These are phyloP conservation scores for Paratinospora sagittata DNA, from an alignment of 164 flowering plant species.

Conservation along the genomic window DNA sequence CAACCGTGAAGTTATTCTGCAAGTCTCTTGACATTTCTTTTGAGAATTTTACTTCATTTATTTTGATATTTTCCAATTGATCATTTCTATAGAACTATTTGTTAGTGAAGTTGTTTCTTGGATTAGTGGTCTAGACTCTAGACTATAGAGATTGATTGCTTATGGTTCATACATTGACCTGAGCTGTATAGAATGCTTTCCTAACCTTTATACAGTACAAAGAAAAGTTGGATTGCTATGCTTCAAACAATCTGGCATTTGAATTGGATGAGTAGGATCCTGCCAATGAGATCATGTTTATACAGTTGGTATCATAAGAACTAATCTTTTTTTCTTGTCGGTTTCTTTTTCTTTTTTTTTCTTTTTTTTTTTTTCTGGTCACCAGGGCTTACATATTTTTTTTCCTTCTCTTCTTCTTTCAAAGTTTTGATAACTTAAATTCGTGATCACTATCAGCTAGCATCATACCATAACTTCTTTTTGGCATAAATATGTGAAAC, in stretches of 20 bases:
- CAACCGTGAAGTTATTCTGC: slow-evolving; percentile 63
- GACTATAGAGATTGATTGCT: not conserved
- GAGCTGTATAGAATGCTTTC: not conserved
- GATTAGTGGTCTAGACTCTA: not conserved
- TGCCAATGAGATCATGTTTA: not conserved
- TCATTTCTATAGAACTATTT: not conserved
- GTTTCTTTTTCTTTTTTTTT: not conserved
- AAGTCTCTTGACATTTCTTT: slow-evolving; percentile 21
- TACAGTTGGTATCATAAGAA: not conserved
- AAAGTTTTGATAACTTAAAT: too few relatives aligned
- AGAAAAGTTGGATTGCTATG: not conserved
- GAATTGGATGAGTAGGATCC: not conserved
- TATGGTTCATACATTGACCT: not conserved
- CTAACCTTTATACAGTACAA: not conserved
- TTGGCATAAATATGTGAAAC: too few relatives aligned
- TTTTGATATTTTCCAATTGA: too few relatives aligned
- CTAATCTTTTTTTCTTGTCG: not conserved
- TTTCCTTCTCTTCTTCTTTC: not conserved
- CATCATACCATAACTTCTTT: too few relatives aligned
- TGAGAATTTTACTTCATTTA: slow-evolving; percentile 3
- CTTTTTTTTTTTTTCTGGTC: not conserved
- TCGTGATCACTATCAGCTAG: not conserved
- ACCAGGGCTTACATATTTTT: not conserved
- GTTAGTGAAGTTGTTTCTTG: not conserved
- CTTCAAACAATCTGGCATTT: not conserved